A percentile compares a stretch with the other conserved stretches of the same genome.
Evolutionary conservation across 805 yeast genomes (phyloP).

Genomic region (Jamesozyma jinghongensis): DNA sequence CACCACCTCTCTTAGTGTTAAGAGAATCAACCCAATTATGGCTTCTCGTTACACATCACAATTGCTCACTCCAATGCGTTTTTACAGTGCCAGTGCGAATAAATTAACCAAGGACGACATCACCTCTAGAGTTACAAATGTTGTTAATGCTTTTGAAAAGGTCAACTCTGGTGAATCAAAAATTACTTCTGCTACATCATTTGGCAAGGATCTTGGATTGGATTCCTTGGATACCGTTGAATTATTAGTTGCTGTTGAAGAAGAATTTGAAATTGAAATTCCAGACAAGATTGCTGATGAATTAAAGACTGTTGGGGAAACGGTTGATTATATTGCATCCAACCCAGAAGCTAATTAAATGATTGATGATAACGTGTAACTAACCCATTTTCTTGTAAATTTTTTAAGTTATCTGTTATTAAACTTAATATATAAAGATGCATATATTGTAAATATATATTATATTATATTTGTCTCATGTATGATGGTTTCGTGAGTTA

Average conservation of each 20-base stretch:
- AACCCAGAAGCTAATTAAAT: slow-evolving; percentile 41
- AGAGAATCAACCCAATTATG: background rate
- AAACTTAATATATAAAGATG: background rate
- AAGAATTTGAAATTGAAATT: slow-evolving; percentile 75
- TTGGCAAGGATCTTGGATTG: slow-evolving; percentile 47
- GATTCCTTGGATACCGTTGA: slow-evolving; percentile 94
- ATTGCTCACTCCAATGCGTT: slow-evolving; percentile 20
- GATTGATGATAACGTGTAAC: too few relatives aligned
- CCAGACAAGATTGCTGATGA: slow-evolving; percentile 91
- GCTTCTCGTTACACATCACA: background rate
- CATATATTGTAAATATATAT: background rate
- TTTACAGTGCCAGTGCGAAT: slow-evolving; percentile 45
- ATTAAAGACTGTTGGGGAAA: slow-evolving; percentile 88
- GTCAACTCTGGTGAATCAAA: slow-evolving; percentile 38
- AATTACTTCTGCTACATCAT: slow-evolving; percentile 34
- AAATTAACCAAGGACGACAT: slow-evolving; percentile 65
- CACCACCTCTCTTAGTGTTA: background rate
- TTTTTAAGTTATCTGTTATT: background rate
- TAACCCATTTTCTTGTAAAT: slow-evolving; percentile 1
- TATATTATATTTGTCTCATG: too few relatives aligned
- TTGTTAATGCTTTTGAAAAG: slow-evolving; percentile 58
- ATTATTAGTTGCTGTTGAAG: slow-evolving; percentile 92
- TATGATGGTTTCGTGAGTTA: too few relatives aligned
- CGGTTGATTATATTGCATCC: slow-evolving; percentile 73
- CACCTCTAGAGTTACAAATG: slow-evolving; percentile 71